Conservation (phyloP, 192 early-diverging fungal genomes). For the Phlyctochytrium arcticum region DNA sequence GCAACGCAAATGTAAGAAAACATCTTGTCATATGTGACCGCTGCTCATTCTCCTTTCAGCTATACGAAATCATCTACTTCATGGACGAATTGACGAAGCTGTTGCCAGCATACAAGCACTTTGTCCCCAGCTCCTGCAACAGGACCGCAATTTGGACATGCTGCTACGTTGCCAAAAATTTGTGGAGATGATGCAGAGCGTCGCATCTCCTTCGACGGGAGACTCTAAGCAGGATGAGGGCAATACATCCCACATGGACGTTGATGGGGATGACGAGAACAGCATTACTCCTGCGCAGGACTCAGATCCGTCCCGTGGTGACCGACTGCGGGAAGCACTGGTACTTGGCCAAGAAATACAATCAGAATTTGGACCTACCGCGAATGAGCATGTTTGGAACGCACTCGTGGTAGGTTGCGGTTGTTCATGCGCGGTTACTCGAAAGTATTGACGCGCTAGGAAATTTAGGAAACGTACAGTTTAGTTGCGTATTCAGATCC, state of each 20-base stretch:
- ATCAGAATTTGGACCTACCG: slow-evolving; percentile 44
- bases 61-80: slow-evolving; percentile 56
- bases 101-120: slow-evolving; percentile 58
- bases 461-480: slow-evolving; percentile 36
- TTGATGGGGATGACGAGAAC: slow-evolving; percentile 42
- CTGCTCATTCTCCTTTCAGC: slow-evolving; percentile 12
- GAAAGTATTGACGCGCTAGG: no score
- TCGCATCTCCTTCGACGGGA: background rate
- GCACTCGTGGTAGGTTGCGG: slow-evolving; percentile 28
- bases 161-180: slow-evolving; percentile 80
- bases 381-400: slow-evolving; percentile 37
- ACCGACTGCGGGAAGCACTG: slow-evolving; percentile 31
- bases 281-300: no score
- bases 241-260: slow-evolving; percentile 46
- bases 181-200: slow-evolving; percentile 70
- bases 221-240: background rate
- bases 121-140: slow-evolving; percentile 64
- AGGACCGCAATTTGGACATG: slow-evolving; percentile 66
- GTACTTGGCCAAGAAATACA: slow-evolving; percentile 55
- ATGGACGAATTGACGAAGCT: slow-evolving; percentile 74
- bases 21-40: background rate
- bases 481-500: slow-evolving; percentile 37
- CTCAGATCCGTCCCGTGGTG: slow-evolving; percentile 2
- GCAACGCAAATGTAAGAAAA: slow-evolving; percentile 13
- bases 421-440: background rate